Conservation (phyloP, 192 early-diverging fungal species). For the Geranomyces michiganensis region DNA sequence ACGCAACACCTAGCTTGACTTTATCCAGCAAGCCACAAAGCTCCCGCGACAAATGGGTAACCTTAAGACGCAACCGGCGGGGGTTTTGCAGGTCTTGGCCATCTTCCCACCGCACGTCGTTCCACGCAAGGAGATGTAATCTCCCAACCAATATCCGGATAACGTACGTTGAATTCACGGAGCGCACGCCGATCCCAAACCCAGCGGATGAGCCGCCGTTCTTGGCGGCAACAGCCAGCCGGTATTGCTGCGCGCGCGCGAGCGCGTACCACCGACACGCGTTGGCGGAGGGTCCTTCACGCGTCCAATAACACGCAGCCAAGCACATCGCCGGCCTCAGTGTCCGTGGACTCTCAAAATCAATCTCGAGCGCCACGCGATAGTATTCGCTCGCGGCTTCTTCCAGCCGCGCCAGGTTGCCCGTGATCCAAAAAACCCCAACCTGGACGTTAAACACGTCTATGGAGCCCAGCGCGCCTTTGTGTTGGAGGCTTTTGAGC, state of each 20-base stretch:
- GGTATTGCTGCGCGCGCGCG: neutral
- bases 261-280: neutral
- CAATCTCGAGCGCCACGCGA: neutral
- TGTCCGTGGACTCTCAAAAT: slow-evolving; percentile 10
- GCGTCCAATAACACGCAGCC: neutral
- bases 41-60: neutral
- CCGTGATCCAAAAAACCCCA: neutral
- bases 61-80: neutral
- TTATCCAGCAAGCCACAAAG: neutral
- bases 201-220: neutral
- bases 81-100: neutral
- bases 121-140: neutral
- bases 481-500: neutral
- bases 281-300: neutral
- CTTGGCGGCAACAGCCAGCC: neutral
- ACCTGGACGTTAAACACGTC: neutral
- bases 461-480: neutral
- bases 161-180: neutral
- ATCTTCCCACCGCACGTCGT: slow-evolving; percentile 3
- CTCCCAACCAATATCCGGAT: slow-evolving; percentile 12
- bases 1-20: neutral
- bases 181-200: slow-evolving; percentile 2
- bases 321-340: slow-evolving; percentile 6
- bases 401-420: neutral
- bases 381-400: neutral